These are phyloP conservation scores for Septoria linicola DNA, from an alignment of 2,329 filamentous ascomycete genomes.

Conservation along the genomic window DNA sequence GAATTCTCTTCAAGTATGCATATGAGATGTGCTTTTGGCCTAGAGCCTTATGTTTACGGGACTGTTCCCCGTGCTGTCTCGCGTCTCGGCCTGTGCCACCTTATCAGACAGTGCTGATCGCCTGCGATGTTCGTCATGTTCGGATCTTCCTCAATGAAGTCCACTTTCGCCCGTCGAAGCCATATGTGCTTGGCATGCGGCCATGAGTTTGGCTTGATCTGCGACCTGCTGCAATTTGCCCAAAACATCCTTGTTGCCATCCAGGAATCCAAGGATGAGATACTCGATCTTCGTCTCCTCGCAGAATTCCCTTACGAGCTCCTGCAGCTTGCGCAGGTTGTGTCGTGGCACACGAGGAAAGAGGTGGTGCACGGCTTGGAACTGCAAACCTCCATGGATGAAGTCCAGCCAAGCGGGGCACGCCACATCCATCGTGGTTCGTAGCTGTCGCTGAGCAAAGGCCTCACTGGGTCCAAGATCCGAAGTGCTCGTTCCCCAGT, in stretches of 20 bases:
- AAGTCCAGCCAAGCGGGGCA: constrained; percentile 1
- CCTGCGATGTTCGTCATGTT: too few relatives aligned
- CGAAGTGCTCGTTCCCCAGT: constrained; percentile 1
- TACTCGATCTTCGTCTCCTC: constrained; percentile 1
- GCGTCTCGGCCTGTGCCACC: too few relatives aligned
- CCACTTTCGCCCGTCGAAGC: constrained; percentile 1
- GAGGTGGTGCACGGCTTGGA: neutral
- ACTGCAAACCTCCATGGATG: constrained; percentile 2
- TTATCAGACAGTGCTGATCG: too few relatives aligned
- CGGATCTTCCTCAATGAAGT: neutral
- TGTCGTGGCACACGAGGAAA: constrained; percentile 1
- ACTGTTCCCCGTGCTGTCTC: too few relatives aligned
- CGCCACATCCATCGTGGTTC: neutral
- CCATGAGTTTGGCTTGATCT: constrained; percentile 1
- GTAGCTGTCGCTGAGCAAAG: constrained; percentile 1
- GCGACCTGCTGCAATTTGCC: constrained; percentile 1
- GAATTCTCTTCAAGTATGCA: too few relatives aligned
- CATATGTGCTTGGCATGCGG: neutral
- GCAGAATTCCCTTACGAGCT: constrained; percentile 1
- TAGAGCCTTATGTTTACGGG: too few relatives aligned
- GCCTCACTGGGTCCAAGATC: neutral
- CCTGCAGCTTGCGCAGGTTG: constrained; percentile 1
- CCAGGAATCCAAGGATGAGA: neutral
- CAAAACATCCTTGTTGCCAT: constrained; percentile 2
- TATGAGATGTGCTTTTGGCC: too few relatives aligned